Base-by-base conservation (phyloP, 2,329 filamentous ascomycete species). In the Colletotrichum acutatum region DNA sequence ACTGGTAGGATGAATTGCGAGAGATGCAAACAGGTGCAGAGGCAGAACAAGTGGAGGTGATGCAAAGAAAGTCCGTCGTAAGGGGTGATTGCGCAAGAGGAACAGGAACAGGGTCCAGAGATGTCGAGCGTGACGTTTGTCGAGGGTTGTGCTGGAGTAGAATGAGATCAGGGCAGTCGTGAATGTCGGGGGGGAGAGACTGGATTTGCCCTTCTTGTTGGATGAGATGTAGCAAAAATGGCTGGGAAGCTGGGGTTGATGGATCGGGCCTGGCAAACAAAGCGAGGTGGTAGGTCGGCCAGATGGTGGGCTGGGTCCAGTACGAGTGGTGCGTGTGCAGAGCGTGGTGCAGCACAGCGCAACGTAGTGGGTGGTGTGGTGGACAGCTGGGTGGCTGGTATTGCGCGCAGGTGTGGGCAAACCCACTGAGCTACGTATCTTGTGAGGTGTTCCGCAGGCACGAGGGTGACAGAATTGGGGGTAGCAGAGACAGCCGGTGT, bases 201-300 rank as follows among this genome's bases (percentile, higher is more conserved):
- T 71, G 71, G 49, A 73, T 71, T 73, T 71, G 67, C 61, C 61
- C 60, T 69, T 49, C 49, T 62, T 73, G 71, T 71, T 73, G 67
- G 71, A 73, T 58, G 67, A 66, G 46, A 24, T 60, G 67, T 66
- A 71, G 71, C 67, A 73, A 66, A 71, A 73, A 73, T 71, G 71
- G 71, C 71, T 73, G 71, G 71, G 71, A 73, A 73, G 71, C 71
- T 70, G 66, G 71, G 71, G 67, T 54, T 46, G 71, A 73, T 73
- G 71, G 66, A 66, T 70, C 60, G 67, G 56, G 71, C 57, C 68
- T 68, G 68, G 60, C 60, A 70, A 73, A 71, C 71, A 73, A 71
- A 71, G 71, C 71, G 61, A 73, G 60, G 56, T 61, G 71, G 66
- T 65, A 66, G 67, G 67, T 34, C 46, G 46, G 32, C 54, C 19